phyloP scores from a whole-genome alignment of 2,329 filamentous ascomycete genomes.

The Botrytis pseudocinerea region DNA sequence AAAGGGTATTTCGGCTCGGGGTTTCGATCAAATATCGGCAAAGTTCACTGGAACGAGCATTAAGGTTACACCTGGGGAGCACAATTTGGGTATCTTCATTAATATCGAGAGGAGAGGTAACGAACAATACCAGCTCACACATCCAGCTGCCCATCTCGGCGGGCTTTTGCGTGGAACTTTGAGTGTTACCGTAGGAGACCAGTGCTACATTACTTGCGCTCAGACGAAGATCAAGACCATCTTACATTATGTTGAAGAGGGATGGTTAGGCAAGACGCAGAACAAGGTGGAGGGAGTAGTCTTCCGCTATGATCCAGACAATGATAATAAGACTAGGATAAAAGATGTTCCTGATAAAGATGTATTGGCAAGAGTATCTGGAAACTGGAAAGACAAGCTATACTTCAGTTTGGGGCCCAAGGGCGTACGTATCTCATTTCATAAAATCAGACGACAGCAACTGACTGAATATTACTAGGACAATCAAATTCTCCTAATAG shows the following conservation, averaged over 20 bases:
- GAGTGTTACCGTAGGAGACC: slow-evolving; percentile 85
- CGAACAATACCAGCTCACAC: slow-evolving; percentile 92
- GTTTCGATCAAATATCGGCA: slow-evolving; percentile 94
- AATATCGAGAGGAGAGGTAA: slow-evolving; percentile 75
- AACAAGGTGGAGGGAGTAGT: slow-evolving; percentile 90
- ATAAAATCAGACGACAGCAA: slow-evolving; percentile 39
- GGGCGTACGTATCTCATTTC: slow-evolving; percentile 49
- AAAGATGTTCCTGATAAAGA: slow-evolving; percentile 86
- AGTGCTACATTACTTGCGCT: slow-evolving; percentile 85
- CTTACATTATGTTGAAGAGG: slow-evolving; percentile 88
- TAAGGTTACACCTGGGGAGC: slow-evolving; percentile 85
- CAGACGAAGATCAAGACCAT: slow-evolving; percentile 90
- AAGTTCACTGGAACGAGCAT: slow-evolving; percentile 97
- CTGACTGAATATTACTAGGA: slow-evolving; percentile 47
- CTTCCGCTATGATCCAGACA: slow-evolving; percentile 85
- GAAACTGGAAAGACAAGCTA: slow-evolving; percentile 78
- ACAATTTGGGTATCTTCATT: slow-evolving; percentile 96
- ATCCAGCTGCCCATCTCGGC: slow-evolving; percentile 89
- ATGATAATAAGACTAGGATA: slow-evolving; percentile 76
- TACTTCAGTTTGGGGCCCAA: slow-evolving; percentile 61
- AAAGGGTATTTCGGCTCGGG: slow-evolving; percentile 81
- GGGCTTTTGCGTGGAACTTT: slow-evolving; percentile 85
- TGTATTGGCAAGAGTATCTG: slow-evolving; percentile 77
- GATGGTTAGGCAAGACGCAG: slow-evolving; percentile 88
- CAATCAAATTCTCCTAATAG: slow-evolving; percentile 72